These are phyloP conservation scores for Pythium grandisporangium DNA, from an alignment of 352 stramenopile genomes.

Conservation along the genomic window DNA sequence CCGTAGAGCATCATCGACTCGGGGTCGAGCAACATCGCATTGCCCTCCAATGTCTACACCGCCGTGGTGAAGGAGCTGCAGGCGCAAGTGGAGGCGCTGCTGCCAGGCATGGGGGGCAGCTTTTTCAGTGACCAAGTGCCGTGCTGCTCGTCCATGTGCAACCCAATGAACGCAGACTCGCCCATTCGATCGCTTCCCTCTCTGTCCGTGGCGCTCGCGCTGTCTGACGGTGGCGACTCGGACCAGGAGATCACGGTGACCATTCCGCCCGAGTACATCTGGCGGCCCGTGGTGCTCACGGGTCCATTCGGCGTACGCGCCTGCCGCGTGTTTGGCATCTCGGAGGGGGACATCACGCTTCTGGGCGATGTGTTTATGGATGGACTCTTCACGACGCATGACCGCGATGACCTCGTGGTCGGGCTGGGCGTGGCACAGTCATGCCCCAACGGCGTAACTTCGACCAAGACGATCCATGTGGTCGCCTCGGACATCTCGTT, in stretches of 20 bases:
- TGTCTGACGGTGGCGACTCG: conserved; percentile 20
- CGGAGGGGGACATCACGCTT: conserved; percentile 62
- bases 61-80: conserved; percentile 47
- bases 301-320: conserved; percentile 21
- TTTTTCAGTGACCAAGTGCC: conserved; percentile 66
- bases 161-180: conserved; percentile 50
- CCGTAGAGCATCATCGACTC: conserved; percentile 70
- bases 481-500: conserved; percentile 24
- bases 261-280: conserved; percentile 77
- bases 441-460: conserved; percentile 64
- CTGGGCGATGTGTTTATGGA: conserved; percentile 84
- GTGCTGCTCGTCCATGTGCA: conserved; percentile 61
- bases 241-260: conserved; percentile 61
- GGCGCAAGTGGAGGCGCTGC: conserved; percentile 33
- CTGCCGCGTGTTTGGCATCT: conserved; percentile 78
- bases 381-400: conserved; percentile 72
- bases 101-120: conserved; percentile 24
- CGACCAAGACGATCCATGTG: conserved; percentile 54
- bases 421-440: conserved; percentile 57
- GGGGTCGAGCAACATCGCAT: conserved; percentile 72
- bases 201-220: conserved; percentile 50
- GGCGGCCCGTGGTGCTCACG: conserved; percentile 59
- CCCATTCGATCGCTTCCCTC: conserved; percentile 52
- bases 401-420: conserved; percentile 42
- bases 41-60: conserved; percentile 57